These are phyloP conservation scores for Claviceps cyperi DNA, from an alignment of 2,329 filamentous ascomycete genomes.

Conservation along the genomic window DNA sequence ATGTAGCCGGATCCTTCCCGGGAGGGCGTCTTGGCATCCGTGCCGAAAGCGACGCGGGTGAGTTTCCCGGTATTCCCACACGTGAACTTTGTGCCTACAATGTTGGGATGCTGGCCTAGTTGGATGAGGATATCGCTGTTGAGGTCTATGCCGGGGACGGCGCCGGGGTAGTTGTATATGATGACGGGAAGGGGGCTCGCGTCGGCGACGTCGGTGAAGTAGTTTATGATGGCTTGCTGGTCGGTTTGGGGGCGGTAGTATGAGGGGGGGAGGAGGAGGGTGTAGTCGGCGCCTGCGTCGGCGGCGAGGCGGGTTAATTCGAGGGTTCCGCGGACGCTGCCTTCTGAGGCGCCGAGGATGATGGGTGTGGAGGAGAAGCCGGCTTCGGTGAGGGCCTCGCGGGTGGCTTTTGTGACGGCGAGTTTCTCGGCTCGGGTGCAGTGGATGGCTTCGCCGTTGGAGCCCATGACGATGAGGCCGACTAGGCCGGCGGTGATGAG, in stretches of 20 bases:
- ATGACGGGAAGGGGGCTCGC: conserved; percentile 62
- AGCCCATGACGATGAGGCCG: conserved; percentile 76
- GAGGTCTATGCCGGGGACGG: conserved; percentile 76
- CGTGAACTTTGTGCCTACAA: conserved; percentile 82
- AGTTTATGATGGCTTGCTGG: conserved; percentile 57
- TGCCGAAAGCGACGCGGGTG: conserved; percentile 62
- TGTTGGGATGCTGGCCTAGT: conserved; percentile 67
- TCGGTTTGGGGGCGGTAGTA: conserved; percentile 72
- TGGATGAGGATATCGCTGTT: conserved; percentile 75
- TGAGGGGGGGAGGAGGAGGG: conserved; percentile 63
- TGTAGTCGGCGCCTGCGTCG: conserved; percentile 63
- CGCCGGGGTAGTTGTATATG: conserved; percentile 84
- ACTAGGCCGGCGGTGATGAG: conserved; percentile 65
- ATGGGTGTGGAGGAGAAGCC: conserved; percentile 65
- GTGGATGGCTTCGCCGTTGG: conserved; percentile 81
- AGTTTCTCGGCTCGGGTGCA: conserved; percentile 65
- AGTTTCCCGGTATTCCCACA: conserved; percentile 84
- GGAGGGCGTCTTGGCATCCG: conserved; percentile 53
- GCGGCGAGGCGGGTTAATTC: conserved; percentile 54
- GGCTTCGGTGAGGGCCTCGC: conserved; percentile 68
- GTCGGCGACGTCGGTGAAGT: conserved; percentile 64
- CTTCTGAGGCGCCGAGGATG: conserved; percentile 69
- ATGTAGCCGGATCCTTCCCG: conserved; percentile 54
- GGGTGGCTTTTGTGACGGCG: conserved; percentile 60
- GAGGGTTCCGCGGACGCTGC: conserved; percentile 69